Percentiles rank a stretch among this genome's conserved stretches.
Evolutionary conservation across 139 green algal genomes (phyloP).

Genomic region (Chlorella sp.): DNA sequence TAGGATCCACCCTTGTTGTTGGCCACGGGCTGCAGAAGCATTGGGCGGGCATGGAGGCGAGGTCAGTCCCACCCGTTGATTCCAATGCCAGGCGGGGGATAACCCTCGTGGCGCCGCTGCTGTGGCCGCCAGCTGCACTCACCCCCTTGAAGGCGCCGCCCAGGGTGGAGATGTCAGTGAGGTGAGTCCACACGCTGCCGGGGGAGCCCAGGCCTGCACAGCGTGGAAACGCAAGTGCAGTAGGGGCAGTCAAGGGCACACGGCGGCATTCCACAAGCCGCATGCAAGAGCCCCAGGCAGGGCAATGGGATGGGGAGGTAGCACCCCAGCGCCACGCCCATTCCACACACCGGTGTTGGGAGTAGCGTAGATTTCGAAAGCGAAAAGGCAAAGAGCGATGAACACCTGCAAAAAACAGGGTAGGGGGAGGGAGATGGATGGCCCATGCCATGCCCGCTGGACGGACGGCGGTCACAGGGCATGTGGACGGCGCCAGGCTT

Average conservation of each 20-base stretch:
- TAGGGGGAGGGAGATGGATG: no score
- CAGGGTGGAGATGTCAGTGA: conserved; percentile 44
- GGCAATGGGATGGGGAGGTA: no score
- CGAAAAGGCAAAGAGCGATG: conserved; percentile 86
- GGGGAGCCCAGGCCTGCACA: conserved; percentile 63
- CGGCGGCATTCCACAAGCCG: no score
- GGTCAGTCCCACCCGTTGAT: no score
- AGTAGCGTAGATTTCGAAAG: conserved; percentile 81
- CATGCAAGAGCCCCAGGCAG: no score
- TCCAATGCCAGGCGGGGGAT: not conserved
- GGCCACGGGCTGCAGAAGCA: conserved; percentile 63
- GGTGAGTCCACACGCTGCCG: conserved; percentile 74
- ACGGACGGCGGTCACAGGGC: no score
- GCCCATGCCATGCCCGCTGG: no score
- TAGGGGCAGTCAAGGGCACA: no score
- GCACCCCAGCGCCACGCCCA: no score
- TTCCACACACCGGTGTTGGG: not conserved
- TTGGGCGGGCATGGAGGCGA: no score
- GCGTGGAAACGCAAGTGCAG: not conserved
- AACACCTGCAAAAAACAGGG: no score
- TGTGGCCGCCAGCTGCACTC: not conserved
- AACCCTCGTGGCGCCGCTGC: not conserved
- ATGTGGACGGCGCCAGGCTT: no score
- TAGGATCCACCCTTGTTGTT: conserved; percentile 87
- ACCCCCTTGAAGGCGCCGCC: conserved; percentile 23